Base-by-base conservation (phyloP, 2,329 filamentous ascomycete genomes). In the Trichoderma sp. region DNA sequence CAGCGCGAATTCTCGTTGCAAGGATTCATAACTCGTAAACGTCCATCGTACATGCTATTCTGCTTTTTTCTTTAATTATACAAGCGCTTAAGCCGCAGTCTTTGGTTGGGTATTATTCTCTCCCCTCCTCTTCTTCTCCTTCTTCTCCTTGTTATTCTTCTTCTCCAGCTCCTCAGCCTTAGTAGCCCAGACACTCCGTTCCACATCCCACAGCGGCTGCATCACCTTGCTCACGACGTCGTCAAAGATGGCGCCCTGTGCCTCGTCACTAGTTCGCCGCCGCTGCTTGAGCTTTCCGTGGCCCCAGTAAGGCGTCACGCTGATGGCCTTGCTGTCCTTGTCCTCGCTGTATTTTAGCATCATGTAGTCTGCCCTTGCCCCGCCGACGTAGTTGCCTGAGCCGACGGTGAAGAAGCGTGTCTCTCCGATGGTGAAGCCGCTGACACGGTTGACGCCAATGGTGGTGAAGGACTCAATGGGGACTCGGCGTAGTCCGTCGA, bases 101-200 rank as follows among this genome's bases (percentile, higher is more conserved):
- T 30, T 28, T 21, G 39, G 7, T 18, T 61, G 57, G 56, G 56
- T 36, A 60, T 61, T 39, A 4, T 61, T 34, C 1, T 18, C 36
- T 51, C 66, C 57, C 47, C 64, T 63, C 26, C 32, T 34, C 58
- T 39, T 67, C 61, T 57, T 26, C 39, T 30, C 32, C 62, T 43
- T 43, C 53, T 53, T 28, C 26, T 68, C 30, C 61, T 7, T 36
- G 34, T 7, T 36, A 0, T 36, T 36, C 62, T 53, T 43, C 53
- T 53, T 28, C 26, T 68, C 30, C 61, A 58, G 3, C 71, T 28
- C 64, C 18, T 71, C 64, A 6, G 71, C 73, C 51, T 71, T 66
- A 6, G 64, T 30, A 24, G 70, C 73, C 93, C 94, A 97, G 36
- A 91, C 94, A 72, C 86, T 84, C 76, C 84, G 84, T 83, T 97